Conservation (phyloP, 495 filamentous ascomycete species). For the Stereocaulon alpinum region DNA sequence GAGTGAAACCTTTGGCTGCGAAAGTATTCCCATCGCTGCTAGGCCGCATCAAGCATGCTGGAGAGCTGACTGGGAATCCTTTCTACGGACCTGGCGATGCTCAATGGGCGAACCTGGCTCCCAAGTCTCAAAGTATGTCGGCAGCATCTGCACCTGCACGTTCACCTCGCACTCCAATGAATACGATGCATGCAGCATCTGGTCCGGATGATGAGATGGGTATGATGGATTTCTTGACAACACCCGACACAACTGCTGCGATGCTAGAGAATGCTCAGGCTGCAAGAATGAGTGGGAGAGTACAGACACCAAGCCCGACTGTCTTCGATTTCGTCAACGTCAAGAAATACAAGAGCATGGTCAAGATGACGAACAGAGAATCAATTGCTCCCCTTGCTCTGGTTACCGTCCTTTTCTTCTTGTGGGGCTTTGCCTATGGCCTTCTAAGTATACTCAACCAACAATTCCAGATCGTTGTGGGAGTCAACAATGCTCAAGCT, state of each 20-base stretch:
- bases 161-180: neutral
- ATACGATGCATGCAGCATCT: constrained; percentile 12
- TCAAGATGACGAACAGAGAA: constrained; percentile 47
- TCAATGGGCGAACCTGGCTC: constrained; percentile 14
- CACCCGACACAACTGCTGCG: constrained; percentile 33
- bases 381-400: constrained; percentile 48
- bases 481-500: constrained; percentile 39
- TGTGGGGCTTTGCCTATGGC: constrained; percentile 83
- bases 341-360: constrained; percentile 66
- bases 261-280: constrained; percentile 11
- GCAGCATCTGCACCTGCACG: constrained; percentile 4
- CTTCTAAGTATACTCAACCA: constrained; percentile 66
- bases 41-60: constrained; percentile 34
- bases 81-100: constrained; percentile 17
- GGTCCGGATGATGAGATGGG: constrained; percentile 33
- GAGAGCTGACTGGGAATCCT: constrained; percentile 13
- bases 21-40: constrained; percentile 65
- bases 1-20: constrained; percentile 74
- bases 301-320: constrained; percentile 30
- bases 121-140: constrained; percentile 1
- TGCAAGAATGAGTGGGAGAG: constrained; percentile 11
- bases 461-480: constrained; percentile 41
- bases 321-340: constrained; percentile 83
- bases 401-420: constrained; percentile 70
- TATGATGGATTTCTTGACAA: constrained; percentile 50